Evolutionary conservation across 805 yeast species (phyloP).

Genomic region (Myxozyma melibiosi): DNA sequence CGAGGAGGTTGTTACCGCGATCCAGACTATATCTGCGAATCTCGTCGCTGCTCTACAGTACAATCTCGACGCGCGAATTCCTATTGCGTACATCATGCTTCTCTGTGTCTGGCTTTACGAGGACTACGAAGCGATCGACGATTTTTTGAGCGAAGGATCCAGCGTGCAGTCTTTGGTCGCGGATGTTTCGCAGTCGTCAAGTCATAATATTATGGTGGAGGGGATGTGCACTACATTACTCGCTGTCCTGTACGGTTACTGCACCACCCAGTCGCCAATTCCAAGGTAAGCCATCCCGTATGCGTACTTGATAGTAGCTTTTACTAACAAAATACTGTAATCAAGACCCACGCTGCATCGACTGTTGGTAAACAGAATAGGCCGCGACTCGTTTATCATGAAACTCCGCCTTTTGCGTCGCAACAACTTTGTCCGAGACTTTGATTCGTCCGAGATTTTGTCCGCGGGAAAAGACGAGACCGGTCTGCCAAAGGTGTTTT

Average conservation of each 20-base stretch:
- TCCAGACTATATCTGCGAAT: constrained; percentile 78
- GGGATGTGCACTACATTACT: constrained; percentile 72
- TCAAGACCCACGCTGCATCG: constrained; percentile 62
- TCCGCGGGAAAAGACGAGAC: constrained; percentile 67
- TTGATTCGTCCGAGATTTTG: constrained; percentile 54
- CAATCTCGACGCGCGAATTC: constrained; percentile 66
- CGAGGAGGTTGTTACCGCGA: constrained; percentile 70
- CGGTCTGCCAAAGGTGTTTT: constrained; percentile 84
- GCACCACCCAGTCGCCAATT: constrained; percentile 57
- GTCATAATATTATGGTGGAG: constrained; percentile 62
- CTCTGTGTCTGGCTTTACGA: constrained; percentile 77
- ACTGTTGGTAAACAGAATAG: constrained; percentile 69
- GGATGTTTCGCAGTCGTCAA: constrained; percentile 50
- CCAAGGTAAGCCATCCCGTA: constrained; percentile 38
- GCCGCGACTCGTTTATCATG: constrained; percentile 75
- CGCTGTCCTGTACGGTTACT: constrained; percentile 80
- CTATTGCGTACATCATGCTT: constrained; percentile 76
- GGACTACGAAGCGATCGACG: constrained; percentile 71
- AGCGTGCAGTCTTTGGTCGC: constrained; percentile 69
- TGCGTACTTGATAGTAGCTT: no score
- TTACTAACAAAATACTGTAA: no score
- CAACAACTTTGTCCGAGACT: constrained; percentile 55
- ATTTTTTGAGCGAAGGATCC: constrained; percentile 68
- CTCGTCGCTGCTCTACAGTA: constrained; percentile 63
- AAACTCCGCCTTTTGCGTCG: constrained; percentile 75